Percentiles rank a stretch among this genome's conserved stretches.
These are phyloP conservation scores for Coemansia sp. DNA, from an alignment of 192 early-diverging fungal species.

Conservation along the genomic window DNA sequence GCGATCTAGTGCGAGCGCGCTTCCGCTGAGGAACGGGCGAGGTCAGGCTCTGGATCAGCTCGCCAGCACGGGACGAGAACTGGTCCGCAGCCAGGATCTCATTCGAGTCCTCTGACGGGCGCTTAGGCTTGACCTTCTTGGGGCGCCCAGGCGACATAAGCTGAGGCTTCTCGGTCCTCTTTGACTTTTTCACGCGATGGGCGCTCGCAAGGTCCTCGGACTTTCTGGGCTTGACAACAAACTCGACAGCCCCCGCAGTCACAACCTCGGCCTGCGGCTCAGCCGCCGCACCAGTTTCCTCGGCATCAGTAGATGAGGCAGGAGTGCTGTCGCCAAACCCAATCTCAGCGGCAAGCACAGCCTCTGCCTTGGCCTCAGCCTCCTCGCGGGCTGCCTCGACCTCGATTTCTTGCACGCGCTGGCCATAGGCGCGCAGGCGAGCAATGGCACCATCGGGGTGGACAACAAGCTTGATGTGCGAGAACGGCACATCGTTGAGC, in stretches of 20 bases:
- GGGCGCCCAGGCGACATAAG: slow-evolving; percentile 9
- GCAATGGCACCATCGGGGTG: slow-evolving; percentile 84
- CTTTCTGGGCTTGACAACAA: slow-evolving; percentile 10
- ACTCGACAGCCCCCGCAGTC: slow-evolving; percentile 11
- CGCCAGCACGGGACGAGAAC: slow-evolving; percentile 43
- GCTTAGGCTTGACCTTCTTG: slow-evolving; percentile 32
- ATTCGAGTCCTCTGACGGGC: slow-evolving; percentile 14
- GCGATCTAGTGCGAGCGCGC: slow-evolving; percentile 34
- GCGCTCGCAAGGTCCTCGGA: background rate
- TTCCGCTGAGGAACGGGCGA: slow-evolving; percentile 39
- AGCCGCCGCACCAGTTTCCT: background rate
- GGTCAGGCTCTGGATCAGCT: slow-evolving; percentile 48
- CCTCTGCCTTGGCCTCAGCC: slow-evolving; percentile 49
- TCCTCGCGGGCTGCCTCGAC: slow-evolving; percentile 46
- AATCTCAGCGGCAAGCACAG: slow-evolving; percentile 33
- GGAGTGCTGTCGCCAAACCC: slow-evolving; percentile 26
- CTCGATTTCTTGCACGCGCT: slow-evolving; percentile 53
- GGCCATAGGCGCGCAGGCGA: slow-evolving; percentile 77
- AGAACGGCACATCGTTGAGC: slow-evolving; percentile 60
- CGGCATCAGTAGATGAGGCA: background rate
- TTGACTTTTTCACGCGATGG: slow-evolving; percentile 11
- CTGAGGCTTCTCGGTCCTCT: slow-evolving; percentile 20
- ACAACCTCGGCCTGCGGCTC: slow-evolving; percentile 5
- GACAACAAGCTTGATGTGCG: slow-evolving; percentile 66
- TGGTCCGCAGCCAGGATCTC: slow-evolving; percentile 7